A percentile compares a stretch with the other conserved stretches of the same genome.
Evolutionary conservation across 306 rosid species (phyloP).

Genomic region (Sicyos baderoa): DNA sequence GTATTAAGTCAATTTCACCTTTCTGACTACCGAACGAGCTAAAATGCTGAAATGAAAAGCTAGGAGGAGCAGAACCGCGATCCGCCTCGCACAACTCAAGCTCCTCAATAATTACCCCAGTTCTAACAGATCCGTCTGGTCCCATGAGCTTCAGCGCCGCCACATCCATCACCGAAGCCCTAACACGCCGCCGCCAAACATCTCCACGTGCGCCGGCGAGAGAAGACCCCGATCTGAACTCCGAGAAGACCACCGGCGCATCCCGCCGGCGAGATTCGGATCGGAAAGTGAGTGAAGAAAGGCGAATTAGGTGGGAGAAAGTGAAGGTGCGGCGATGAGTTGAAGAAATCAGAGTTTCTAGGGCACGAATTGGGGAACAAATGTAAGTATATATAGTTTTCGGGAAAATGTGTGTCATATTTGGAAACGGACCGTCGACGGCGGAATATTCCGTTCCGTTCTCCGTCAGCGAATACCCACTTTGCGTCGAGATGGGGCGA

Average conservation of each 20-base stretch:
- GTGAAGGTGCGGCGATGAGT: slow-evolving; percentile 47
- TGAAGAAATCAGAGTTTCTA: slow-evolving; percentile 39
- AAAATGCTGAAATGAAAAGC: slow-evolving; percentile 30
- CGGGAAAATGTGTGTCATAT: slow-evolving; percentile 64
- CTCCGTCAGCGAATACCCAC: slow-evolving; percentile 20
- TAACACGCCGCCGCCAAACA: slow-evolving; percentile 3
- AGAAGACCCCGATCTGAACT: slow-evolving; percentile 7
- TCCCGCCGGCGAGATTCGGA: neutral
- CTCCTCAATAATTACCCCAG: slow-evolving; percentile 39
- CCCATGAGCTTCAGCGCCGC: slow-evolving; percentile 50
- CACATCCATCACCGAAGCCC: slow-evolving; percentile 40
- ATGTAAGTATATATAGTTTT: slow-evolving; percentile 84
- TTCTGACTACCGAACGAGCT: slow-evolving; percentile 29
- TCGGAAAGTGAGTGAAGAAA: neutral
- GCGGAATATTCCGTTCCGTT: slow-evolving; percentile 69
- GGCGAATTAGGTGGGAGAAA: slow-evolving; percentile 15
- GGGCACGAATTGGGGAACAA: slow-evolving; percentile 62
- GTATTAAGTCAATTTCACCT: slow-evolving; percentile 20
- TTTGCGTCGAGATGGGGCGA: slow-evolving; percentile 16
- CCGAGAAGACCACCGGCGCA: slow-evolving; percentile 13
- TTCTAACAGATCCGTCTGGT: slow-evolving; percentile 40
- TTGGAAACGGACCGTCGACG: slow-evolving; percentile 36
- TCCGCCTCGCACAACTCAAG: slow-evolving; percentile 35
- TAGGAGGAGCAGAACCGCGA: slow-evolving; percentile 24
- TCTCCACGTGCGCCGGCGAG: slow-evolving; percentile 15